A percentile compares a stretch with the other conserved stretches of the same genome.
These are phyloP conservation scores for Gymnopilus dilepis DNA, from an alignment of 768 basidiomycete species.

Conservation along the genomic window DNA sequence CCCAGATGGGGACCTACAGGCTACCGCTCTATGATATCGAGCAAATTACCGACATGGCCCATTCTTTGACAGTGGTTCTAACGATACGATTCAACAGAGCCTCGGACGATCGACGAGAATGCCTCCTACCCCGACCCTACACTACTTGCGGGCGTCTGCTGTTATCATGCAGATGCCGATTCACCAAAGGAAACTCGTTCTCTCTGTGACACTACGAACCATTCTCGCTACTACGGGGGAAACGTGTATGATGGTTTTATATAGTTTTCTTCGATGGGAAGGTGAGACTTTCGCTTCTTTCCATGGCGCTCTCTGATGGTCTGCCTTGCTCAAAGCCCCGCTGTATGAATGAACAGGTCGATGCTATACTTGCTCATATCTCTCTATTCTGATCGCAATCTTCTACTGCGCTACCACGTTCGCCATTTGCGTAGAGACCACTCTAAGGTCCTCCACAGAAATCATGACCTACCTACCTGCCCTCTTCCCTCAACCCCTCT, in stretches of 20 bases:
- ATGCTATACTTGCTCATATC: background rate
- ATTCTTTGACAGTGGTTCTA: background rate
- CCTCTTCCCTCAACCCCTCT: background rate
- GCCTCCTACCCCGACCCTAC: background rate
- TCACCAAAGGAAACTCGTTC: background rate
- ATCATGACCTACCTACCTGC: too few relatives aligned
- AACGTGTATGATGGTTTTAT: too few relatives aligned
- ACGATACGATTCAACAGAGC: background rate
- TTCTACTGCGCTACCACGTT: background rate
- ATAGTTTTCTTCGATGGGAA: too few relatives aligned
- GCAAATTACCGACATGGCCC: background rate
- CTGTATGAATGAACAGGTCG: too few relatives aligned
- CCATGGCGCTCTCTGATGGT: too few relatives aligned
- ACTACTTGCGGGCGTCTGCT: constrained; percentile 8
- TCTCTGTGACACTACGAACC: background rate
- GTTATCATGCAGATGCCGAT: background rate
- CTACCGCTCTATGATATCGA: background rate
- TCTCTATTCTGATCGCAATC: background rate
- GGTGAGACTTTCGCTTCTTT: too few relatives aligned
- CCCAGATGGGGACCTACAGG: too few relatives aligned
- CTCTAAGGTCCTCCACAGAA: too few relatives aligned
- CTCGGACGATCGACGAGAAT: background rate
- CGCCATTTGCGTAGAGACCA: background rate
- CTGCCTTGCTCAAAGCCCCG: too few relatives aligned
- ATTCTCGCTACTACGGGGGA: too few relatives aligned